Base-by-base conservation (phyloP, 2,329 filamentous ascomycete species). In the Rhynchosporium agropyri region DNA sequence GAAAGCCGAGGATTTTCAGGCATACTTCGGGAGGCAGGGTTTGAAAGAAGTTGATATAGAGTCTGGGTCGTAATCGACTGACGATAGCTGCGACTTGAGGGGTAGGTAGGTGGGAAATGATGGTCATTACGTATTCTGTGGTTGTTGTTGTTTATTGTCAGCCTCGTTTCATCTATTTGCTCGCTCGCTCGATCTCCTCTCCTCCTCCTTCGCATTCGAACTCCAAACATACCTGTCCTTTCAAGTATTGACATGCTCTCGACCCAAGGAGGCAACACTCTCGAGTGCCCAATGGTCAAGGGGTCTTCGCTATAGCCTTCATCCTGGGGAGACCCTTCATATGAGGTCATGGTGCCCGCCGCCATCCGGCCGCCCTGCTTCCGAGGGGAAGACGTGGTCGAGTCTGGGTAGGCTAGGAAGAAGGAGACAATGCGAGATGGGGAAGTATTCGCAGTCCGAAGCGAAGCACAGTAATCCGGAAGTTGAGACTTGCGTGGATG, bases 11-110 rank as follows among this genome's bases (percentile, higher is more conserved):
- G 50, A 98, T 89, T 72, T 96, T 89, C 50, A 95, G 87, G 65
- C 92, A 96, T 71, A 99, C 90, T 75, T 99, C 95, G 31, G 91
- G 87, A 0, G 95, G 95, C 0, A 99, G 84, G 71, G 91, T 87
- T 67, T 86, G 81, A 48, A 97, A 87, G 60, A 97, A 97, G 77
- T 99, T 91, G 77, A 97, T 94, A 76, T 97, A 93, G 2, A 98
- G 87, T 58, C 93, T 84, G 3, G 92, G 91, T 66, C 88, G 90
- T 20, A 97, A 79, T 67, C 89, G 85, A 60, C 93, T 85, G 53
- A 97, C 91, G 59, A 97, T 90, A 50, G 89, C 83, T 56, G 89
- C 88, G 64, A 97, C 88, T 60, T 88, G 85, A 6, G 90, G 90
- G 0, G 92, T 96, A 20, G 90, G 90, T 33, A 97, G 81, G 62